Conservation (phyloP, 495 filamentous ascomycete genomes). For the Xylaria intraflava region DNA sequence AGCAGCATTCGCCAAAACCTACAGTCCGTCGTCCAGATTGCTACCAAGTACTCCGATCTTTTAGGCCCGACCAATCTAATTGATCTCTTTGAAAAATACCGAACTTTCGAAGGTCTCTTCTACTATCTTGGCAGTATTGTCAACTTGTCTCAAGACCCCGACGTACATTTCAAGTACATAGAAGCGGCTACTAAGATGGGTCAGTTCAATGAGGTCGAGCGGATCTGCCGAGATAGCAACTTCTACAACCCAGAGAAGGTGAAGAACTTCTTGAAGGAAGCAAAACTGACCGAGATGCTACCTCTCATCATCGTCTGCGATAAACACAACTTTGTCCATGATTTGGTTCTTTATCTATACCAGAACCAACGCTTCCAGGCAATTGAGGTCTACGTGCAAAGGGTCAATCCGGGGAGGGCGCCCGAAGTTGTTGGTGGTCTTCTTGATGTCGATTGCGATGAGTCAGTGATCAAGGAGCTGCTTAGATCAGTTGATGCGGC, state of each 20-base stretch:
- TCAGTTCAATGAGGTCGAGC: constrained; percentile 91
- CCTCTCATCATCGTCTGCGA: constrained; percentile 98
- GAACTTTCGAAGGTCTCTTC: constrained; percentile 92
- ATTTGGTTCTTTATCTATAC: constrained; percentile 94
- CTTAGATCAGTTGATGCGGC: constrained; percentile 78
- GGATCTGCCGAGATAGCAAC: constrained; percentile 90
- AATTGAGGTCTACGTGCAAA: constrained; percentile 99
- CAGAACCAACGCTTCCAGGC: constrained; percentile 99
- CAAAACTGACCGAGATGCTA: constrained; percentile 82
- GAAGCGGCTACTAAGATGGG: constrained; percentile 89
- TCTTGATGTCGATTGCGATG: constrained; percentile 97
- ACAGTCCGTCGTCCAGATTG: constrained; percentile 86
- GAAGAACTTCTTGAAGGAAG: constrained; percentile 99
- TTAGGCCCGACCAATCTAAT: constrained; percentile 86
- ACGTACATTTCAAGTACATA: constrained; percentile 99
- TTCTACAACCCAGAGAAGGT: constrained; percentile 95
- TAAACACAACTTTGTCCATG: constrained; percentile 96
- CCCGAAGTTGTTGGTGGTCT: constrained; percentile 91
- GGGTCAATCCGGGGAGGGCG: constrained; percentile 89
- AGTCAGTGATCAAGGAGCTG: constrained; percentile 88
- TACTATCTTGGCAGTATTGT: constrained; percentile 97
- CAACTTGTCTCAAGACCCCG: constrained; percentile 89
- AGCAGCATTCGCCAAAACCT: constrained; percentile 95
- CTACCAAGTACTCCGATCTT: constrained; percentile 96
- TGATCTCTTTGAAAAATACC: constrained; percentile 92